Evolutionary conservation across 2,329 filamentous ascomycete genomes (phyloP), one percentile per base, ranked within the genome.

Genomic region (Fusarium sp.): DNA sequence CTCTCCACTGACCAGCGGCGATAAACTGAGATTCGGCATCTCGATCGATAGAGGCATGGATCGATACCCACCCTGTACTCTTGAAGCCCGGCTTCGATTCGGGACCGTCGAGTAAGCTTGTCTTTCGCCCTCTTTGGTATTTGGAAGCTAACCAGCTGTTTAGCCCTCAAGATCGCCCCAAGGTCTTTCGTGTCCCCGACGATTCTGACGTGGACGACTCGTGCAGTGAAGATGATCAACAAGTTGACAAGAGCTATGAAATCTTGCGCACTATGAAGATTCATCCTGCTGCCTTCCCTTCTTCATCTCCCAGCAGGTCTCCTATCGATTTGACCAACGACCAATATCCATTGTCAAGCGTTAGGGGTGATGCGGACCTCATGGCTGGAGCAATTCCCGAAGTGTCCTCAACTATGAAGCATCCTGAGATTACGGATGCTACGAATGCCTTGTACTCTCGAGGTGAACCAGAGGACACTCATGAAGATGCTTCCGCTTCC

Each of bases 111-210:
- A 68, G 78, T 79, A 75, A 48, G 66, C 31, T 6, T 18, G n/a
- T 31, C 9, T n/a, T 16, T 6, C 36, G 6, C 6, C 18, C 4
- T 31, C 27, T 55, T 34, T 16, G 5, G 8, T 2, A 27, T 41
- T 5, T 23, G 16, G 5, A 11, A 47, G 46, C 72, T 77, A 65
- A 78, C 40, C 11, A 31, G 13, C 10, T 18, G n/a, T 13, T n/a
- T 30, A 79, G 78, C 34, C 75, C 72, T 4, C 56, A 65, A 13
- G 71, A 75, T 37, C 73, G 66, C 30, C 76, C 75, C 37, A 75
- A 73, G 41, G 77, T 78, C 23, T 85, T 84, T 52, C 75, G 75
- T 36, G 82, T 85, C 2, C 83, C 84, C 0, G 83, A 85, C 54
- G 83, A 83, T 9, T 76, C 73, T 8, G 81, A 83, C 16, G 62